Evolutionary conservation across 495 filamentous ascomycete genomes (phyloP), one percentile per base, ranked within the genome.

Genomic region (Talaromyces thailandensis): DNA sequence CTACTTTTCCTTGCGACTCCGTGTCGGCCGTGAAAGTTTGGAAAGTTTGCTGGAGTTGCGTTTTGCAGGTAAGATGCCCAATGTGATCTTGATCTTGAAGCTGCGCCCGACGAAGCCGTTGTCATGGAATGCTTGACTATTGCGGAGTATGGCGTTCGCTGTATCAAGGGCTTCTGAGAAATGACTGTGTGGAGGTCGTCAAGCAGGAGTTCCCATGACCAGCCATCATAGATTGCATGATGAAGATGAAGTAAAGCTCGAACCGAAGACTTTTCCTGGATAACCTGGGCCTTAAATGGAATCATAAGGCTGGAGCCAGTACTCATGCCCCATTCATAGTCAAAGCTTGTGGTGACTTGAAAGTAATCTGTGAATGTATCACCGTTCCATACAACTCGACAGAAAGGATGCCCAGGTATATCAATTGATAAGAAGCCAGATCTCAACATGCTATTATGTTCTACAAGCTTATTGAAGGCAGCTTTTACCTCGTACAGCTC

Each of bases 151-250:
- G 68, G 4, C 84, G 65, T 6, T 62, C 64, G 31, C 8, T 64
- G 45, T 11, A 63, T 29, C 23, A 67, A 53, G 7, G 61, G 58
- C 7, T 67, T 58, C 32, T 60, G 58, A 3, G 58, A 57, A 58
- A 83, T 72, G 31, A 73, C 68, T 7, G 45, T 60, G 61, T 77
- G 69, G 2, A 95, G 76, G 66, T 93, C 89, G 3, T 77, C 73
- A 23, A 91, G 67, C 0, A 94, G 70, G 32, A 91, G 71, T 59
- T 93, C 90, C 67, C 89, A 79, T 5, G 88, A 90, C 91, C 91
- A 95, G 6, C 89, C 91, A 67, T 95, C 91, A 65, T 94, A 94
- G 0, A 93, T 68, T 0, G 87, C 83, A 72, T 95, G 91, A 64
- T 93, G 88, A 29, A 95, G 80, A 21, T 75, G 75, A 11, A 79